Percentiles rank a stretch among this genome's conserved stretches.
Conservation (phyloP, 2,329 filamentous ascomycete genomes). For the Diplodia seriata region DNA sequence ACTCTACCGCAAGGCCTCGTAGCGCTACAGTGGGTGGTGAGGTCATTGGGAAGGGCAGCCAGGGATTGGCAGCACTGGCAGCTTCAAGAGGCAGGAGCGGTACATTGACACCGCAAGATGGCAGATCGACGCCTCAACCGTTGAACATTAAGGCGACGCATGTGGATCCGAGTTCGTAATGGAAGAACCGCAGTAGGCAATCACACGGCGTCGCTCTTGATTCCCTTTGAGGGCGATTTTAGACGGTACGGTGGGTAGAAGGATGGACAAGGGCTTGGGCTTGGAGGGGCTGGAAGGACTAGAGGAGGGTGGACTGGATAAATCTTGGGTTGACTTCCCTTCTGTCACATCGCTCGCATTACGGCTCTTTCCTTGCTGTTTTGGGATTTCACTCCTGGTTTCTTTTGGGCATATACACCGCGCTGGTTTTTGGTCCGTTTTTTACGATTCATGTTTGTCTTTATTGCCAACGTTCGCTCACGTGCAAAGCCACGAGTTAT, state of each 20-base stretch:
- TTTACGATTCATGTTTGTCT: slow-evolving; percentile 2
- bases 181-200: neutral
- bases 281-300: neutral
- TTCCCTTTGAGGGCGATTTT: neutral
- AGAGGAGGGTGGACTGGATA: neutral
- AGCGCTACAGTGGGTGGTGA: slow-evolving; percentile 23
- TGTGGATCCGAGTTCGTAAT: slow-evolving; percentile 32
- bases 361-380: neutral
- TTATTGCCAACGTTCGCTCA: slow-evolving; percentile 9
- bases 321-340: neutral
- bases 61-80: slow-evolving; percentile 22
- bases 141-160: slow-evolving; percentile 31
- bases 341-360: neutral
- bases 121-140: slow-evolving; percentile 27
- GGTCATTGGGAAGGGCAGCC: slow-evolving; percentile 23
- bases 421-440: neutral
- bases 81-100: slow-evolving; percentile 17
- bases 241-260: neutral
- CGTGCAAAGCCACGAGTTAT: neutral
- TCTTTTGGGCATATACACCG: slow-evolving; percentile 18
- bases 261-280: neutral
- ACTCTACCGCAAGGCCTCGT: neutral
- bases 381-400: neutral
- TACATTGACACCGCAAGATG: slow-evolving; percentile 32
- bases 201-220: neutral